Percentiles rank a stretch among this genome's conserved stretches.
Conservation (phyloP, 192 early-diverging fungal genomes). For the Umbelopsis vinacea region DNA sequence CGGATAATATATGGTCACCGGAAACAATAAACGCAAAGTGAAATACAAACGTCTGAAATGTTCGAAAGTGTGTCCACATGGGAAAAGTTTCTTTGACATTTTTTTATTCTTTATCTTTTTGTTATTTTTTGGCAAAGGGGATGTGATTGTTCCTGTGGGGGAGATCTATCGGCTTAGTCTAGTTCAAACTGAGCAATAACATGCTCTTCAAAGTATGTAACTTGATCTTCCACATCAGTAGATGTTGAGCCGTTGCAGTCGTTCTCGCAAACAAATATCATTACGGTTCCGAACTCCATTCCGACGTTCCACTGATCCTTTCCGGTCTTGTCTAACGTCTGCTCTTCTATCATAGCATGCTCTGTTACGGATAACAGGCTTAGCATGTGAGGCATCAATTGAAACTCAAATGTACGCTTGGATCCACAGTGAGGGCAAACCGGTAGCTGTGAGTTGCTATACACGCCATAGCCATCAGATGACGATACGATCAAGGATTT, state of each 20-base stretch:
- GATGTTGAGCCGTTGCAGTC: constrained; percentile 68
- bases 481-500: constrained; percentile 33
- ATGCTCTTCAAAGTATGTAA: constrained; percentile 65
- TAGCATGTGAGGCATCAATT: constrained; percentile 89
- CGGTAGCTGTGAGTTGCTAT: constrained; percentile 53
- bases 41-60: neutral
- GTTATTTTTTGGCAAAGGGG: neutral
- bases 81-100: too few species aligned
- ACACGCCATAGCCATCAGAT: constrained; percentile 31
- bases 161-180: constrained; percentile 9
- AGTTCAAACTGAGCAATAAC: constrained; percentile 63
- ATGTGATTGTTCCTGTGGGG: neutral
- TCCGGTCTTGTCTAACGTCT: constrained; percentile 38
- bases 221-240: constrained; percentile 28
- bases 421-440: constrained; percentile 69
- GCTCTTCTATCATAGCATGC: constrained; percentile 40
- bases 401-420: constrained; percentile 83
- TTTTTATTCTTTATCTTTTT: neutral
- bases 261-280: constrained; percentile 77
- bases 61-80: neutral
- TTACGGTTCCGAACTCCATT: constrained; percentile 89
- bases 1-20: neutral
- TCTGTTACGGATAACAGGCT: constrained; percentile 69
- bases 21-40: constrained; percentile 12
- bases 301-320: constrained; percentile 68